Evolutionary conservation across 2,329 filamentous ascomycete genomes (phyloP).

Genomic region (Cordyceps militaris): DNA sequence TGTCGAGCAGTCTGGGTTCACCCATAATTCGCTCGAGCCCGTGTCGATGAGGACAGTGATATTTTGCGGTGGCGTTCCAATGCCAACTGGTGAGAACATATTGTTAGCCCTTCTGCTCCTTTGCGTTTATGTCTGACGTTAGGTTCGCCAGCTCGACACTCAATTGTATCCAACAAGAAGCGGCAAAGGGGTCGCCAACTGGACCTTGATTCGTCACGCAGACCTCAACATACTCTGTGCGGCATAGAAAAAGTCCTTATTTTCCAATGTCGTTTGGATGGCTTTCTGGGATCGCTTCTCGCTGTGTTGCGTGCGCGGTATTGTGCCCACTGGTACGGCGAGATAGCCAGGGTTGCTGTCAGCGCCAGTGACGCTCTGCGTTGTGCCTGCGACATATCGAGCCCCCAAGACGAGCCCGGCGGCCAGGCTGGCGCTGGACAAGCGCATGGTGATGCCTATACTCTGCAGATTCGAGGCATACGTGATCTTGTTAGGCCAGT

Average conservation of each 20-base stretch:
- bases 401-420: conserved; percentile 4
- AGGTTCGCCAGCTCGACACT: not conserved
- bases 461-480: not conserved
- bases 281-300: conserved; percentile 15
- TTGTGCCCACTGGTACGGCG: conserved; percentile 28
- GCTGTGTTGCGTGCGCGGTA: conserved; percentile 19
- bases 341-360: conserved; percentile 30
- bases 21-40: conserved; percentile 49
- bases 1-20: conserved; percentile 42
- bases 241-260: conserved; percentile 33
- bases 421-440: conserved; percentile 1
- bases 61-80: conserved; percentile 36
- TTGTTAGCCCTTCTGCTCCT: not conserved
- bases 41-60: conserved; percentile 44
- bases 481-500: no score
- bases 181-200: no score
- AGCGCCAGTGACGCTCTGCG: conserved; percentile 22
- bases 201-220: not conserved
- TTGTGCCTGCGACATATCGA: conserved; percentile 7
- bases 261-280: conserved; percentile 27
- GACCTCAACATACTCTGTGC: conserved; percentile 27
- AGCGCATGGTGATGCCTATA: not conserved
- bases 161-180: no score
- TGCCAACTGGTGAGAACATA: conserved; percentile 27
- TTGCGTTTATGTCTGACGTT: not conserved